Evolutionary conservation across 305 asterid species (phyloP).

Genomic region (Solanum chacoense): DNA sequence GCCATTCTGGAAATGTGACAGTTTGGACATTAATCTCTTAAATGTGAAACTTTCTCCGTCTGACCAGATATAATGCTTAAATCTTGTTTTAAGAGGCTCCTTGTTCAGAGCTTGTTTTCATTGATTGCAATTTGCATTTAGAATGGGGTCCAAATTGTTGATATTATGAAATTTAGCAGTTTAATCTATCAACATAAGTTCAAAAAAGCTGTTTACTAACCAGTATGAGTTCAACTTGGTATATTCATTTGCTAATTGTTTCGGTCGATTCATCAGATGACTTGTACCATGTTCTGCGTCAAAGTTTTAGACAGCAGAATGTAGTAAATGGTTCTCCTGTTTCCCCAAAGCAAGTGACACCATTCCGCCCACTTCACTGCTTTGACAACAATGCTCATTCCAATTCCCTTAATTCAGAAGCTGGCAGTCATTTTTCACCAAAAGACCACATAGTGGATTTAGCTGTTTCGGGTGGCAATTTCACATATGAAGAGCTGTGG

Average conservation of each 20-base stretch:
- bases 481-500: slow-evolving; percentile 7
- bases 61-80: not conserved
- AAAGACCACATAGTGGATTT: not conserved
- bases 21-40: not conserved
- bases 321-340: not conserved
- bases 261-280: not conserved
- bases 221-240: not conserved
- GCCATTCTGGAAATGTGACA: not conserved
- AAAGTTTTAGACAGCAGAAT: not conserved
- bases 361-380: not conserved
- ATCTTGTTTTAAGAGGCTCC: not conserved
- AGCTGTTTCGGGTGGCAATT: not conserved
- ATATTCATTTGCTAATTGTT: not conserved
- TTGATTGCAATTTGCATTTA: not conserved
- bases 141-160: not conserved
- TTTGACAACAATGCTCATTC: not conserved
- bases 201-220: not conserved
- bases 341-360: not conserved
- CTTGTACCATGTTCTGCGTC: not conserved
- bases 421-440: not conserved
- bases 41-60: not conserved
- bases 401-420: not conserved
- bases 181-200: not conserved
- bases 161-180: not conserved
- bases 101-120: not conserved